A percentile compares a stretch with the other conserved stretches of the same genome.
Conservation (phyloP, 2,329 filamentous ascomycete genomes). For the Sporothrix euskadiensis region DNA sequence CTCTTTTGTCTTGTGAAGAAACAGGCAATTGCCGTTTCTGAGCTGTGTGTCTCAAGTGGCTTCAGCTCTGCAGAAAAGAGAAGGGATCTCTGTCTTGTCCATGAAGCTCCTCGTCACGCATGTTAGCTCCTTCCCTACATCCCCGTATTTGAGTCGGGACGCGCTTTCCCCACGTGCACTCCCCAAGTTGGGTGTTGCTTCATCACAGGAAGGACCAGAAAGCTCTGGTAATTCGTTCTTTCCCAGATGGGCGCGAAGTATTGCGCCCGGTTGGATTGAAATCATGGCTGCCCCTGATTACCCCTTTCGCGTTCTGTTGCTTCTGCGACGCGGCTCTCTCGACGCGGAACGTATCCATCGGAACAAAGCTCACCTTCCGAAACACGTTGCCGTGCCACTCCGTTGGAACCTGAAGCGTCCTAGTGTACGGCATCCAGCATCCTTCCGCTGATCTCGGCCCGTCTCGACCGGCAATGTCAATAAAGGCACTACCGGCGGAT, state of each 20-base stretch:
- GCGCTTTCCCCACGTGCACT: conserved; percentile 8
- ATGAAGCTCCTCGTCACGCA: background rate
- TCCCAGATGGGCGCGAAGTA: background rate
- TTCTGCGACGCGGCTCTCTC: background rate
- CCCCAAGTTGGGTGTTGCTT: background rate
- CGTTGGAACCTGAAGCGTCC: background rate
- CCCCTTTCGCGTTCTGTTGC: background rate
- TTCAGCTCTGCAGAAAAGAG: background rate
- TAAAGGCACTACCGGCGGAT: conserved; percentile 51
- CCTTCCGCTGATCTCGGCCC: background rate
- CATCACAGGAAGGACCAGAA: background rate
- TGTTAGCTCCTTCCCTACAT: background rate
- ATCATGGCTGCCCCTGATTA: background rate
- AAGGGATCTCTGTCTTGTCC: background rate
- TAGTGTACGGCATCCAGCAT: background rate
- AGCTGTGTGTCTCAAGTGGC: background rate
- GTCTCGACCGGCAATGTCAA: conserved; percentile 46
- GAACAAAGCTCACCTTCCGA: background rate
- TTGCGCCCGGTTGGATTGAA: background rate
- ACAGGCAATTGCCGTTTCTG: background rate
- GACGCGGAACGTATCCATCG: background rate
- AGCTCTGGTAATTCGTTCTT: conserved; percentile 5
- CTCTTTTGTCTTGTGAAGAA: background rate
- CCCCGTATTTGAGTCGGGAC: background rate
- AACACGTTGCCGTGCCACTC: background rate